Evolutionary conservation across 495 filamentous ascomycete species (phyloP).

Genomic region (Neurospora sp.): DNA sequence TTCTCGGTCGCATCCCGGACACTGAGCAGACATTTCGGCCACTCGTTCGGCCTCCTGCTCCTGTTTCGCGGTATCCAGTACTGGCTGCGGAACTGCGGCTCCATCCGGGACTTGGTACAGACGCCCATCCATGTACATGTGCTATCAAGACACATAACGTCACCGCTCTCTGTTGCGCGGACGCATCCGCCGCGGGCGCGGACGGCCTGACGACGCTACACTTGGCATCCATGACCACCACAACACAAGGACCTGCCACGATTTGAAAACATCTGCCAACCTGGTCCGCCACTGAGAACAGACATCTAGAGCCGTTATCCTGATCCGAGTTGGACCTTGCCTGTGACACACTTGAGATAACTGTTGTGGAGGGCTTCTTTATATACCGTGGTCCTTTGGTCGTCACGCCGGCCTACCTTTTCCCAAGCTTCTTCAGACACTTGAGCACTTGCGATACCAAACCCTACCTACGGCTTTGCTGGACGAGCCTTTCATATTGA

Average conservation of each 20-base stretch:
- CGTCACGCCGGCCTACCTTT: not conserved
- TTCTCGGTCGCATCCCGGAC: not conserved
- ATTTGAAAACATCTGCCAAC: not conserved
- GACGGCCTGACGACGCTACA: too few species aligned
- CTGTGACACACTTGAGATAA: not conserved
- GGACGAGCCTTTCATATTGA: not conserved
- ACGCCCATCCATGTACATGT: not conserved
- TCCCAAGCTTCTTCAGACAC: not conserved
- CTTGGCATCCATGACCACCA: not conserved
- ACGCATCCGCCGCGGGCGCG: not conserved
- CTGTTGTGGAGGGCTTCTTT: not conserved
- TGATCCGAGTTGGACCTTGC: not conserved
- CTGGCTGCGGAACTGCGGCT: not conserved
- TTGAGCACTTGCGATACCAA: not conserved
- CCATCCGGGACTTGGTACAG: not conserved
- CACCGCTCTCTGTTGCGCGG: not conserved
- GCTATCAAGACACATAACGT: not conserved
- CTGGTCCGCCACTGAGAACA: not conserved
- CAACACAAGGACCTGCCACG: not conserved
- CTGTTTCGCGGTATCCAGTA: not conserved
- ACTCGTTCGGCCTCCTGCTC: not conserved
- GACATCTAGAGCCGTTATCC: not conserved
- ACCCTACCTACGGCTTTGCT: not conserved
- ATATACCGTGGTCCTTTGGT: not conserved
- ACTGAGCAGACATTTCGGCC: not conserved